Conservation (phyloP, 108 stramenopile genomes). For the Nannochloropsis granulata region DNA sequence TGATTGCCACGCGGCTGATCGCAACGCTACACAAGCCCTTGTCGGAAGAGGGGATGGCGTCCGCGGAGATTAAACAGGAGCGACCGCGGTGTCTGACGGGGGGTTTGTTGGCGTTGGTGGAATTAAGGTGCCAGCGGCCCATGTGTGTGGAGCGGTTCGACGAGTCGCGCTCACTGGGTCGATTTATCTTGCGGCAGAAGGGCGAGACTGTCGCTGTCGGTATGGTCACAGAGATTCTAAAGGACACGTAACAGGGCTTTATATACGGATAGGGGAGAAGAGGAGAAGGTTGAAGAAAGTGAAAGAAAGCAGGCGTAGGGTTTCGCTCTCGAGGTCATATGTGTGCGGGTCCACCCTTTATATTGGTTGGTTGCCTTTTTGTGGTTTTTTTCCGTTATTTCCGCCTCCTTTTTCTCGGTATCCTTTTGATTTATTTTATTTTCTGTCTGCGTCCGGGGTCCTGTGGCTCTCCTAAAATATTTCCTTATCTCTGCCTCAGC, state of each 20-base stretch:
- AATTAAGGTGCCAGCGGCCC: conserved; percentile 3
- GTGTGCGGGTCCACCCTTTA: no score
- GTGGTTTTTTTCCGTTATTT: no score
- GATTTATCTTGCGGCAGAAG: conserved; percentile 29
- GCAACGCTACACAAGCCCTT: conserved; percentile 14
- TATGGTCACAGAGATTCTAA: not conserved
- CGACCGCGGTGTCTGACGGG: conserved; percentile 25
- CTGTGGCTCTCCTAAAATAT: no score
- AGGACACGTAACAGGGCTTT: not conserved
- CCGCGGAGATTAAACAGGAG: conserved; percentile 17
- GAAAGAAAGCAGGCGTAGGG: no score
- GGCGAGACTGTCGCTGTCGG: conserved; percentile 32
- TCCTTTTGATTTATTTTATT: no score
- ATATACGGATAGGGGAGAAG: no score
- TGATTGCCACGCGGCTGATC: conserved; percentile 15
- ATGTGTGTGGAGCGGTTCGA: conserved; percentile 30
- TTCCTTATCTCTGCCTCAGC: no score
- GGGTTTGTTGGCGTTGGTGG: conserved; percentile 13
- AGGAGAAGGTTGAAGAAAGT: no score
- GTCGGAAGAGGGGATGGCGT: conserved; percentile 10
- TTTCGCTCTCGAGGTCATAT: no score
- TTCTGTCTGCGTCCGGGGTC: no score
- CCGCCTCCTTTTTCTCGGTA: no score
- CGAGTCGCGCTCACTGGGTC: conserved; percentile 26
- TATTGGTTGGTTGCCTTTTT: no score